Conservation (phyloP, 192 early-diverging fungal species). For the Piromyces finnis region DNA sequence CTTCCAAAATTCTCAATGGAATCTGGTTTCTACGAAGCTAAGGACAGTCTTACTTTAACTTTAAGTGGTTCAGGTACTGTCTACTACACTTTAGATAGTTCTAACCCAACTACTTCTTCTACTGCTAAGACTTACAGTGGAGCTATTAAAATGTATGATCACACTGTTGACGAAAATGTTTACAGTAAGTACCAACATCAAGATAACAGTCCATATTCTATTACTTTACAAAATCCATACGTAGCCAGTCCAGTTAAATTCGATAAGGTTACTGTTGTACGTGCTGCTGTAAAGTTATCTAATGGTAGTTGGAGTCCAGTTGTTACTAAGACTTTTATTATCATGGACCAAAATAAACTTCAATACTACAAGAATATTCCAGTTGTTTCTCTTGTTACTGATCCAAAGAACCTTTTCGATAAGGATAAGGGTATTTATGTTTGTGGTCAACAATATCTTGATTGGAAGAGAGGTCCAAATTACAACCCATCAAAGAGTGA, state of each 20-base stretch:
- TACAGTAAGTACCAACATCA: background rate
- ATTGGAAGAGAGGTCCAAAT: background rate
- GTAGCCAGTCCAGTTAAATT: background rate
- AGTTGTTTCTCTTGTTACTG: background rate
- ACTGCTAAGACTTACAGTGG: background rate
- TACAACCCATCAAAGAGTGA: background rate
- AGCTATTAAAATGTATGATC: background rate
- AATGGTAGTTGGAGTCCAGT: background rate
- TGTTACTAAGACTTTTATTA: background rate
- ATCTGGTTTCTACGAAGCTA: background rate
- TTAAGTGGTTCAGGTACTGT: background rate
- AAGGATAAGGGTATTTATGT: background rate
- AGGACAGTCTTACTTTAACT: background rate
- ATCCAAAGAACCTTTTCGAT: background rate
- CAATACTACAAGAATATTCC: background rate
- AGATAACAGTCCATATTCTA: background rate
- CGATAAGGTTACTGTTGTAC: background rate
- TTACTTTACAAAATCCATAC: background rate
- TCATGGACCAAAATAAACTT: background rate
- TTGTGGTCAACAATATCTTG: background rate
- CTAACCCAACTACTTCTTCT: background rate
- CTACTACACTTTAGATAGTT: background rate
- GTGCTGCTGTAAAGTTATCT: background rate
- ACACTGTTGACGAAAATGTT: background rate
- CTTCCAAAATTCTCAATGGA: background rate